Evolutionary conservation across 805 yeast species (phyloP).

Genomic region (Debaryomyces castellii): DNA sequence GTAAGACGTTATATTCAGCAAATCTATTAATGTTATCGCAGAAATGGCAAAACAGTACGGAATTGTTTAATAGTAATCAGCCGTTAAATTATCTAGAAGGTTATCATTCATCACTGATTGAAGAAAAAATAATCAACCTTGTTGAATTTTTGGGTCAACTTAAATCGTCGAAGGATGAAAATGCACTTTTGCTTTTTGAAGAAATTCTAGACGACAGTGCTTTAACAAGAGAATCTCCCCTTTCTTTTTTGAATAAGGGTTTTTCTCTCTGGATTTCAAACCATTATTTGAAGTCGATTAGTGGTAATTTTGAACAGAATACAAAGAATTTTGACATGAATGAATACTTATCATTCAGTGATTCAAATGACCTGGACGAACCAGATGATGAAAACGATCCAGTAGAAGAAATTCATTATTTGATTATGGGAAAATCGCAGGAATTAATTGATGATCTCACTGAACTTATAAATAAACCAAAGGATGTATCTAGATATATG

Average conservation of each 20-base stretch:
- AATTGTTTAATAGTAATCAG: not conserved
- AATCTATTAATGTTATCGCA: slow-evolving; percentile 13
- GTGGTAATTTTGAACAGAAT: slow-evolving; percentile 13
- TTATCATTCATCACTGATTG: slow-evolving; percentile 18
- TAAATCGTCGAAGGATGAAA: slow-evolving; percentile 1
- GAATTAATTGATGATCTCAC: slow-evolving; percentile 38
- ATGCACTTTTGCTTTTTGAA: slow-evolving; percentile 6
- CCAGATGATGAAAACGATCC: slow-evolving; percentile 5
- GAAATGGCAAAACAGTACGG: slow-evolving; percentile 7
- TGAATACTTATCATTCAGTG: slow-evolving; percentile 28
- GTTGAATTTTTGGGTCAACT: slow-evolving; percentile 9
- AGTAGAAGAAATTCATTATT: slow-evolving; percentile 26
- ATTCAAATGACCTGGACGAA: slow-evolving; percentile 10
- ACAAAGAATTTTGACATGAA: slow-evolving; percentile 9
- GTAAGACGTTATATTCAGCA: slow-evolving; percentile 11
- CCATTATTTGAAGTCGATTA: slow-evolving; percentile 9
- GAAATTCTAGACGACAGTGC: slow-evolving; percentile 11
- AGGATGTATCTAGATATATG: slow-evolving; percentile 3
- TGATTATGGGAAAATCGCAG: slow-evolving; percentile 38
- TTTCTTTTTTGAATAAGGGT: slow-evolving; percentile 6
- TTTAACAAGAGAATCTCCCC: slow-evolving; percentile 3
- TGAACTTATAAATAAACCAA: slow-evolving; percentile 9
- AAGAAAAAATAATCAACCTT: slow-evolving; percentile 14
- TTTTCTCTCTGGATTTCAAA: slow-evolving; percentile 35
- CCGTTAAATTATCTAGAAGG: slow-evolving; percentile 12